Evolutionary conservation across 805 yeast species (phyloP).

Genomic region (Debaryomyces tyrocola): DNA sequence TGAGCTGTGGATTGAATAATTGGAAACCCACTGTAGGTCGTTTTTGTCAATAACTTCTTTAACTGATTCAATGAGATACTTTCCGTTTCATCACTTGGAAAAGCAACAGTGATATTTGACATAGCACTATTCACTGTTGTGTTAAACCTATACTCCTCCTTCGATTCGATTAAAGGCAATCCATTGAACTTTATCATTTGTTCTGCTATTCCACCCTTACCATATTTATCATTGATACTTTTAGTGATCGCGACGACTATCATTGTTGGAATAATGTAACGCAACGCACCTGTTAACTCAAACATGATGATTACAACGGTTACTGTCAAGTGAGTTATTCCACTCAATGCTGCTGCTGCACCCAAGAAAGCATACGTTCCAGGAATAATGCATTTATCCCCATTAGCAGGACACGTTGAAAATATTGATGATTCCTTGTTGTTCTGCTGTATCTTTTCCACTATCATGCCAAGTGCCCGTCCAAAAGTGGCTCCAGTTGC

Average conservation of each 20-base stretch:
- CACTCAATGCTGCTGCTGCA: slow-evolving; percentile 93
- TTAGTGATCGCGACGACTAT: slow-evolving; percentile 89
- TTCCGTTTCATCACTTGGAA: slow-evolving; percentile 34
- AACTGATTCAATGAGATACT: slow-evolving; percentile 32
- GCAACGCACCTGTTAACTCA: slow-evolving; percentile 92
- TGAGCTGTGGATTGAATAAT: slow-evolving; percentile 40
- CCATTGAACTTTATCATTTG: slow-evolving; percentile 91
- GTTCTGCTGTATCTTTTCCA: slow-evolving; percentile 43
- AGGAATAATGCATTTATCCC: slow-evolving; percentile 70
- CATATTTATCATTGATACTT: slow-evolving; percentile 72
- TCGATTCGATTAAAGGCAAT: slow-evolving; percentile 73
- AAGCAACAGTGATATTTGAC: slow-evolving; percentile 42
- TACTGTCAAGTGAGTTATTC: slow-evolving; percentile 89
- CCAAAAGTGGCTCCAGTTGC: slow-evolving; percentile 96
- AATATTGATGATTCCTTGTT: slow-evolving; percentile 37
- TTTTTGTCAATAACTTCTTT: slow-evolving; percentile 28
- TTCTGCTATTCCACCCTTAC: slow-evolving; percentile 89
- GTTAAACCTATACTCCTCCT: slow-evolving; percentile 61
- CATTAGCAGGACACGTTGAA: slow-evolving; percentile 25
- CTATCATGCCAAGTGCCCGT: slow-evolving; percentile 74
- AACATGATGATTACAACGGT: slow-evolving; percentile 95
- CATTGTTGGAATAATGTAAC: slow-evolving; percentile 93
- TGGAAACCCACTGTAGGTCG: slow-evolving; percentile 52
- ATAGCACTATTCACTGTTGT: slow-evolving; percentile 55
- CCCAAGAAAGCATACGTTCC: slow-evolving; percentile 96